phyloP scores from a whole-genome alignment of 495 filamentous ascomycete genomes.

The Daldinia loculata region DNA sequence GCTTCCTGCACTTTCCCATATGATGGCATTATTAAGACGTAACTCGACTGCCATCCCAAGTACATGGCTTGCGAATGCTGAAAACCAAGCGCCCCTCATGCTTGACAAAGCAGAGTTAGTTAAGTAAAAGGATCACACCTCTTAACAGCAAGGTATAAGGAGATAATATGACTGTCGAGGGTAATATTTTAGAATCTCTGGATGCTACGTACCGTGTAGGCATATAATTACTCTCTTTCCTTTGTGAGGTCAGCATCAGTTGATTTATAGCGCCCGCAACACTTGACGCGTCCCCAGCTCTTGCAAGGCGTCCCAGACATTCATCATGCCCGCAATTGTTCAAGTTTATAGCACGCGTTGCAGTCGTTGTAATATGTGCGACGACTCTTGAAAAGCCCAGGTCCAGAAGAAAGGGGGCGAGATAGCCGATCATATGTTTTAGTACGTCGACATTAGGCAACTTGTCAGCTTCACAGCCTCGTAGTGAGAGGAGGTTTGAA shows the following conservation, averaged over 20 bases:
- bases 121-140: no score
- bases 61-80: background rate
- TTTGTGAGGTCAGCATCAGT: background rate
- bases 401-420: background rate
- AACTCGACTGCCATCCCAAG: background rate
- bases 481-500: background rate
- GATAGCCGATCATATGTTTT: background rate
- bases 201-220: background rate
- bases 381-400: background rate
- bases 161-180: no score
- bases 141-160: background rate
- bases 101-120: background rate
- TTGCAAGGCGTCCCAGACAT: no score
- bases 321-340: no score
- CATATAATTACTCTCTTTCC: background rate
- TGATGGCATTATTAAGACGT: background rate
- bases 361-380: background rate
- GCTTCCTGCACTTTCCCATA: background rate
- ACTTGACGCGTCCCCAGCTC: background rate
- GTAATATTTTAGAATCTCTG: no score
- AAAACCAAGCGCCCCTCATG: background rate
- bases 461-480: background rate
- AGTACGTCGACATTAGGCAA: background rate
- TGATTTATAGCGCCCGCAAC: background rate
- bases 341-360: background rate